phyloP scores from a whole-genome alignment of 768 basidiomycete genomes.

The Hebeloma cylindrosporum region DNA sequence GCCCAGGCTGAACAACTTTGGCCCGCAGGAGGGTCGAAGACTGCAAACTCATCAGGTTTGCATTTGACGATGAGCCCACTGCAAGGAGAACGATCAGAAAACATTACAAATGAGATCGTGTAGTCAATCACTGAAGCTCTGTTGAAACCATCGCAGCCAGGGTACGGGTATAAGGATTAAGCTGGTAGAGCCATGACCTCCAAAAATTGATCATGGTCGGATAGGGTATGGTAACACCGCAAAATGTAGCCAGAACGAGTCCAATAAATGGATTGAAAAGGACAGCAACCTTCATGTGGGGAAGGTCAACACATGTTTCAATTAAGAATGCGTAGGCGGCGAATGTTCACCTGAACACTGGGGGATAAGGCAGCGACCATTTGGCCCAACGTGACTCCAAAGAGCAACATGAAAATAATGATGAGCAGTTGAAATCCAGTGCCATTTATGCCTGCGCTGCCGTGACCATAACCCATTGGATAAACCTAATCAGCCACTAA shows the following conservation, averaged over 20 bases:
- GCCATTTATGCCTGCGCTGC: conserved; percentile 55
- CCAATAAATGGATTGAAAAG: conserved; percentile 78
- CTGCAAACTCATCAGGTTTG: conserved; percentile 63
- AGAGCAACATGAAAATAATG: conserved; percentile 65
- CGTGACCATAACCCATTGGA: conserved; percentile 68
- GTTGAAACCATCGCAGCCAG: conserved; percentile 75
- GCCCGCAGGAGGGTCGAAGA: conserved; percentile 71
- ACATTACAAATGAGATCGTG: not conserved
- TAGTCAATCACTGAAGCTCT: conserved; percentile 59
- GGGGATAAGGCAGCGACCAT: conserved; percentile 76
- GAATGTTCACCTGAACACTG: conserved; percentile 53
- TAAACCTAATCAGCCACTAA: conserved; percentile 40
- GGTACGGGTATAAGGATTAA: conserved; percentile 69
- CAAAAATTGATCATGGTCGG: conserved; percentile 65
- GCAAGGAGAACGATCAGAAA: conserved; percentile 13
- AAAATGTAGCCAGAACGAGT: conserved; percentile 68
- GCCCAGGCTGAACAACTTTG: conserved; percentile 77
- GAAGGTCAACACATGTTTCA: not conserved
- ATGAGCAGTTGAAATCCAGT: conserved; percentile 73
- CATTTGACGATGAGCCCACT: conserved; percentile 67
- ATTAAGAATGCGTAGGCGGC: conserved; percentile 22
- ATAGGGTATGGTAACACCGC: conserved; percentile 78
- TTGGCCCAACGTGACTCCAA: conserved; percentile 69
- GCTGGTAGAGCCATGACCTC: conserved; percentile 76
- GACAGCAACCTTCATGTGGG: conserved; percentile 56